phyloP scores from a whole-genome alignment of 768 basidiomycete genomes.

The Tulasnella sp. region DNA sequence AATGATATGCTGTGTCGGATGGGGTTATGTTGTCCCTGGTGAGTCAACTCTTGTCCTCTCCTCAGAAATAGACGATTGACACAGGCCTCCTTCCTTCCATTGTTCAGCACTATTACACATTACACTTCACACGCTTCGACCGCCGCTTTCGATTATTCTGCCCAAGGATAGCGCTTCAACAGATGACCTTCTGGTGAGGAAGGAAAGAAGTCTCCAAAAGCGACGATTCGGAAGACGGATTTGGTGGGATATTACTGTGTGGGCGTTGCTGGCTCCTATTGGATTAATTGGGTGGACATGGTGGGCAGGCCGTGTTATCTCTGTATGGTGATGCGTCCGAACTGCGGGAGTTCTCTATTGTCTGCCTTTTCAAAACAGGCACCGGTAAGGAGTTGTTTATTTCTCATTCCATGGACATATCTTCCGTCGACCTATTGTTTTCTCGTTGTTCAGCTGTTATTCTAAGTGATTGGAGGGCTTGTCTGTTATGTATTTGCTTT shows the following conservation, averaged over 20 bases:
- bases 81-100: too few relatives aligned
- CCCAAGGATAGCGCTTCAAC: neutral
- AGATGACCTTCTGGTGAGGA: conserved; percentile 10
- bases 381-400: too few relatives aligned
- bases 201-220: conserved; percentile 13
- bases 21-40: conserved; percentile 6
- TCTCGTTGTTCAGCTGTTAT: too few relatives aligned
- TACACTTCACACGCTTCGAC: conserved; percentile 5
- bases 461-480: too few relatives aligned
- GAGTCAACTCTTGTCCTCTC: too few relatives aligned
- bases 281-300: conserved; percentile 8
- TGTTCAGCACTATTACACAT: conserved; percentile 3
- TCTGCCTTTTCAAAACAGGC: too few relatives aligned
- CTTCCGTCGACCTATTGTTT: too few relatives aligned
- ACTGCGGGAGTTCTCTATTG: too few relatives aligned
- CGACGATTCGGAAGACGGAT: conserved; percentile 1
- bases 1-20: neutral
- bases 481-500: too few relatives aligned
- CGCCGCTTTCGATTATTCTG: conserved; percentile 8
- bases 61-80: too few relatives aligned
- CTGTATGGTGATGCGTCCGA: conserved; percentile 12
- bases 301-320: conserved; percentile 8
- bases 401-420: too few relatives aligned
- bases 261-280: conserved; percentile 6
- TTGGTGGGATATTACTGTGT: conserved; percentile 13